Conservation (phyloP, 1,139 yeast species). For the Debaryomyces psychrophilus region DNA sequence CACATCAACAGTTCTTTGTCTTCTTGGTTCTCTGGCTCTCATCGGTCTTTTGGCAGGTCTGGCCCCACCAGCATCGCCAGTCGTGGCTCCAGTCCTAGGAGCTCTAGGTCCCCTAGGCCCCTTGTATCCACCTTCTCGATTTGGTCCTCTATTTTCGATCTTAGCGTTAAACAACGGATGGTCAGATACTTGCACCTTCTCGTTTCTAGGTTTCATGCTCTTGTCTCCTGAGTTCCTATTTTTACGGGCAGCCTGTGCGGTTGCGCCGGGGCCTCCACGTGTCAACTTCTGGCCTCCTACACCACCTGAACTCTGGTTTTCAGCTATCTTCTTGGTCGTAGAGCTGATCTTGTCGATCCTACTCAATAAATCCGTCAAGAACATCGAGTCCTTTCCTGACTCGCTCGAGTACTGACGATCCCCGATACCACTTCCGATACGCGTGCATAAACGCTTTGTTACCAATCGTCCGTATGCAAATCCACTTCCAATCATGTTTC, state of each 20-base stretch:
- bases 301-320: neutral
- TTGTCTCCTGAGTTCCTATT: neutral
- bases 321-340: constrained; percentile 15
- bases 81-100: neutral
- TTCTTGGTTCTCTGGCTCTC: constrained; percentile 12
- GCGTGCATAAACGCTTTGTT: neutral
- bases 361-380: constrained; percentile 37
- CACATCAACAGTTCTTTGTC: constrained; percentile 14
- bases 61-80: constrained; percentile 1
- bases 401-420: constrained; percentile 7
- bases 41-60: constrained; percentile 10
- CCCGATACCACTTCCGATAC: neutral
- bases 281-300: neutral
- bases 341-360: constrained; percentile 38
- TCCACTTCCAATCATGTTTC: constrained; percentile 4
- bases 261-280: neutral
- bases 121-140: constrained; percentile 11
- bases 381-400: constrained; percentile 17
- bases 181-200: constrained; percentile 21
- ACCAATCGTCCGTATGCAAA: neutral
- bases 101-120: constrained; percentile 10
- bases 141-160: constrained; percentile 10
- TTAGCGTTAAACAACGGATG: constrained; percentile 24
- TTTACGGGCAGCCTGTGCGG: neutral
- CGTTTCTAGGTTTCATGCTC: constrained; percentile 7